Evolutionary conservation across 306 rosid species (phyloP).

Genomic region (Corylus avellana): DNA sequence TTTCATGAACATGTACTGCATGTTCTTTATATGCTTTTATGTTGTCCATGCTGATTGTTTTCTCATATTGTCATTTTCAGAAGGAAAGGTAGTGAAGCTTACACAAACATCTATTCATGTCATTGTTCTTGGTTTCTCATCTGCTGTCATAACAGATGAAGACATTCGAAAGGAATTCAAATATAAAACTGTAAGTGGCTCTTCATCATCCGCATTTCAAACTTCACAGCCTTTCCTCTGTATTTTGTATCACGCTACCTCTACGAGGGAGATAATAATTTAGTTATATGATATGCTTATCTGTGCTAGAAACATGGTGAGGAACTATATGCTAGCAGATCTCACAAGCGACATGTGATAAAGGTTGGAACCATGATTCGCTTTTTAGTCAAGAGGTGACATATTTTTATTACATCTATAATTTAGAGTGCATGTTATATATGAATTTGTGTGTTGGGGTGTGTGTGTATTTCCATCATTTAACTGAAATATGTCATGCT

Average conservation of each 20-base stretch:
- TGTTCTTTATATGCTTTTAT: background rate
- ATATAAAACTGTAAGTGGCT: constrained; percentile 50
- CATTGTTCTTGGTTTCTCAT: constrained; percentile 76
- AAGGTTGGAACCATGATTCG: constrained; percentile 75
- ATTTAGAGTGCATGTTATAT: background rate
- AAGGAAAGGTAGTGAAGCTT: constrained; percentile 78
- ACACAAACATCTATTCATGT: constrained; percentile 66
- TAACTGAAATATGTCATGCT: constrained; percentile 4
- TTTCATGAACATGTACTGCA: background rate
- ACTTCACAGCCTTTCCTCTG: background rate
- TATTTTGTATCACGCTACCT: background rate
- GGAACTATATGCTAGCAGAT: constrained; percentile 60
- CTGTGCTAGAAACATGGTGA: constrained; percentile 62
- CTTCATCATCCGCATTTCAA: constrained; percentile 6
- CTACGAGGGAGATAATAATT: background rate
- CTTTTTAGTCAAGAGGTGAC: constrained; percentile 78
- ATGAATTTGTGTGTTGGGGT: background rate
- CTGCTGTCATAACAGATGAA: constrained; percentile 52
- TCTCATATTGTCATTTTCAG: constrained; percentile 42
- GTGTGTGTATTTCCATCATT: background rate
- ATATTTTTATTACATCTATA: constrained; percentile 13
- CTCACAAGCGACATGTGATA: constrained; percentile 72
- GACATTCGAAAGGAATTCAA: constrained; percentile 69
- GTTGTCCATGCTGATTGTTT: constrained; percentile 23
- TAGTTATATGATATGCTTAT: constrained; percentile 21